These are phyloP conservation scores for Penicillium taxi DNA, from an alignment of 495 filamentous ascomycete genomes.

Conservation along the genomic window DNA sequence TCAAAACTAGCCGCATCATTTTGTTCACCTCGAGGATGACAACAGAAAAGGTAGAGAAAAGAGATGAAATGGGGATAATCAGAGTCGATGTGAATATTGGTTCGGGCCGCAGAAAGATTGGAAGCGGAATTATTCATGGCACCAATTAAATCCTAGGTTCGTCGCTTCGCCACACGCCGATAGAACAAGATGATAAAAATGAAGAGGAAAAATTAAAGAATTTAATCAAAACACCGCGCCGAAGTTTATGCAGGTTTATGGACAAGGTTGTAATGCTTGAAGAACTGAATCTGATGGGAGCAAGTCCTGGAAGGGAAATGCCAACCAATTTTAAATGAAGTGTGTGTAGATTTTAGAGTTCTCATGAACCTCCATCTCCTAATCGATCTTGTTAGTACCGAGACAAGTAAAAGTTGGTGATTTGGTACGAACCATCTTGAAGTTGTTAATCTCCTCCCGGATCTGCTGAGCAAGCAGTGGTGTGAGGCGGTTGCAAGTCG, in stretches of 20 bases:
- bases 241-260: constrained; percentile 26
- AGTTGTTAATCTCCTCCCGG: constrained; percentile 98
- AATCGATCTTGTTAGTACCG: constrained; percentile 26
- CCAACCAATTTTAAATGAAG: constrained; percentile 66
- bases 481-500: constrained; percentile 95
- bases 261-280: constrained; percentile 18
- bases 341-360: constrained; percentile 98
- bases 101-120: background rate
- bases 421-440: constrained; percentile 83
- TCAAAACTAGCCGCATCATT: constrained; percentile 13
- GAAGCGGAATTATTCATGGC: background rate
- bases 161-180: constrained; percentile 1
- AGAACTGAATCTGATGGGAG: background rate
- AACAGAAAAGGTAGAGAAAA: background rate
- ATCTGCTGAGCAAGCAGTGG: constrained; percentile 98
- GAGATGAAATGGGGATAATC: constrained; percentile 4
- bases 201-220: background rate
- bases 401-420: too few relatives aligned
- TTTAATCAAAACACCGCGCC: constrained; percentile 6
- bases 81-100: constrained; percentile 3
- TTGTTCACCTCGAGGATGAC: constrained; percentile 6
- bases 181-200: too few relatives aligned
- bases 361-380: constrained; percentile 99
- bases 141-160: background rate
- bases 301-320: constrained; percentile 19